Evolutionary conservation across 2,329 filamentous ascomycete species (phyloP), one percentile per base, ranked within the genome.

Genomic region (Monascus ruber): DNA sequence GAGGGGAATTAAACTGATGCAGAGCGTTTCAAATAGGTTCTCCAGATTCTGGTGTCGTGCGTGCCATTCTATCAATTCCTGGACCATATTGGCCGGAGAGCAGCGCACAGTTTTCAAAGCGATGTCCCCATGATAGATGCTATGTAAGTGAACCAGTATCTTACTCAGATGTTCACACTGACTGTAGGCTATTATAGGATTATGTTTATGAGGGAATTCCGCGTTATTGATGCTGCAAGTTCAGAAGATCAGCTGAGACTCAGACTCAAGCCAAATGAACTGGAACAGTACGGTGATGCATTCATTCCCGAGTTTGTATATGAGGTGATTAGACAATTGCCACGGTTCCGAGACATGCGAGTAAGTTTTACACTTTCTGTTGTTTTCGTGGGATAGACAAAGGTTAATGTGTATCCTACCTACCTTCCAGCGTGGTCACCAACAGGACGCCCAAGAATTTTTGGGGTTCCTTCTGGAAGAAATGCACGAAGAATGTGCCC

Each of bases 391-490:
- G 2, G 29, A 31, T 31, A 17, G 3, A 17, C 17, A 17, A 17
- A 17, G 17, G 3, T 17, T 17, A 17, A 17, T 17, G 17, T 17
- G 17, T 17, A 3, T 17, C 17, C 17, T 17, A 17, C 17, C 17
- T 37, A 37, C 43, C 33, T 47, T 43, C 33, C 47, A 87, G 81
- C 83, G 87, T 44, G 91, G 91, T 10, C 89, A 95, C 52, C 91
- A 98, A 60, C 89, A 98, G 69, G 91, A 98, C 65, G 91, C 91
- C 1, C 87, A 98, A 57, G 91, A 98, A 56, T 98, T 98, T 50
- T 70, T 98, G 24, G 89, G 88, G 0, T 94, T 96, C 59, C 70
- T 98, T 28, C 72, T 98, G 4, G 88, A 94, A 54, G 85, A 86
- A 35, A 76, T 98, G 28, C 88, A 95, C 52, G 88, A 96, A 47